phyloP scores from a whole-genome alignment of 345 rosid species.

The Crucihimalaya himalaica region DNA sequence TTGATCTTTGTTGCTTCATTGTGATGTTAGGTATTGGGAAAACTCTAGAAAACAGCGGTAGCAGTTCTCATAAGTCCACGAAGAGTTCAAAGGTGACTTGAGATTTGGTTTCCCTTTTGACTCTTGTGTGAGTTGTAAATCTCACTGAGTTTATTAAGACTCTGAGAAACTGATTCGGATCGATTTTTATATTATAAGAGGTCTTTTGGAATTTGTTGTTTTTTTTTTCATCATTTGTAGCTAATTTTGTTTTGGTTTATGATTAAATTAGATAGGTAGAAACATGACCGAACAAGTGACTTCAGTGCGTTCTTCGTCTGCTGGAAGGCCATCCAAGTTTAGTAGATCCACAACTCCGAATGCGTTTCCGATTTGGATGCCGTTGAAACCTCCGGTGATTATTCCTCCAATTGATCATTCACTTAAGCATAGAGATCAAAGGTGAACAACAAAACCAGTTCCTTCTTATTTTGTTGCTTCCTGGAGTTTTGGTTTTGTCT shows the following conservation, averaged over 20 bases:
- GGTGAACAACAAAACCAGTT: slow-evolving; percentile 38
- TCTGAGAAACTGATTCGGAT: neutral
- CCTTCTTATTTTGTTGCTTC: neutral
- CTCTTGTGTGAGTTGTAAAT: no score
- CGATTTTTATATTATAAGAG: neutral
- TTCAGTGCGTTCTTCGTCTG: slow-evolving; percentile 72
- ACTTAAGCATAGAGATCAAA: slow-evolving; percentile 45
- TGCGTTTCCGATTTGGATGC: slow-evolving; percentile 45
- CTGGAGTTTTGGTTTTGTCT: neutral
- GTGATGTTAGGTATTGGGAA: no score
- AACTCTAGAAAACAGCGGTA: no score
- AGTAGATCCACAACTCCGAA: slow-evolving; percentile 47
- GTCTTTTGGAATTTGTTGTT: neutral
- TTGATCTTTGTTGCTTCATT: no score
- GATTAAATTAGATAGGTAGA: slow-evolving; percentile 78
- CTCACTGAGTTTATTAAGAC: no score
- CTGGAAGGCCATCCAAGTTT: slow-evolving; percentile 70
- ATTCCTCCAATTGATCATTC: slow-evolving; percentile 59
- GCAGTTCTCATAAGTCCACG: no score
- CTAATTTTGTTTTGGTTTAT: slow-evolving; percentile 32
- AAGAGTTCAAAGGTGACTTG: no score
- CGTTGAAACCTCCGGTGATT: slow-evolving; percentile 53
- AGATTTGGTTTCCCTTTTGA: no score
- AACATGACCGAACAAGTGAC: slow-evolving; percentile 58
- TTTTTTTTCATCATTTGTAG: slow-evolving; percentile 4